phyloP scores from a whole-genome alignment of 176 grass and related monocot genomes.

The Miscanthus lutarioriparius region DNA sequence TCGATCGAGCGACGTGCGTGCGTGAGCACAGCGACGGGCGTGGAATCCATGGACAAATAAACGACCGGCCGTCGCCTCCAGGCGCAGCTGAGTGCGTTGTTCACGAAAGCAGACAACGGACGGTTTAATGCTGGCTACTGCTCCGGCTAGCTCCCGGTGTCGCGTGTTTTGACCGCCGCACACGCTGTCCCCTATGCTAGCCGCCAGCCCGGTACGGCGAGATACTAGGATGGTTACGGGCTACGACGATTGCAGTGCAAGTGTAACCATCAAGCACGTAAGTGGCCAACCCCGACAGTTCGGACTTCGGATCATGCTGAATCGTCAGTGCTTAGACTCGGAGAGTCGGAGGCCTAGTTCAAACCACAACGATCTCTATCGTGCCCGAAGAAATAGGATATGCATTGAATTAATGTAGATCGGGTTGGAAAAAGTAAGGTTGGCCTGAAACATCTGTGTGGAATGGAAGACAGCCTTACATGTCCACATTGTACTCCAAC shows the following conservation, averaged over 20 bases:
- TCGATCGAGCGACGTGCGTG: neutral
- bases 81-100: neutral
- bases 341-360: neutral
- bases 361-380: neutral
- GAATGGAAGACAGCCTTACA: no score
- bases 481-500: no score
- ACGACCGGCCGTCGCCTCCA: neutral
- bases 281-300: no score
- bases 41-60: neutral
- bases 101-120: neutral
- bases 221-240: neutral
- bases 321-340: neutral
- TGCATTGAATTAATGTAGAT: neutral
- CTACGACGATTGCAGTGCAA: no score
- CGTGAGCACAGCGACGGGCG: no score
- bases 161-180: neutral
- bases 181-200: neutral
- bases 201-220: neutral
- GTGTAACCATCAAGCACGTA: no score
- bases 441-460: neutral
- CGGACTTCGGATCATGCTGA: no score
- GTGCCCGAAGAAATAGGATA: neutral
- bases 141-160: neutral
- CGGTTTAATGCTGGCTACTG: neutral
- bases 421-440: neutral